Conservation (phyloP, 805 yeast genomes). For the Candida golubevii region DNA sequence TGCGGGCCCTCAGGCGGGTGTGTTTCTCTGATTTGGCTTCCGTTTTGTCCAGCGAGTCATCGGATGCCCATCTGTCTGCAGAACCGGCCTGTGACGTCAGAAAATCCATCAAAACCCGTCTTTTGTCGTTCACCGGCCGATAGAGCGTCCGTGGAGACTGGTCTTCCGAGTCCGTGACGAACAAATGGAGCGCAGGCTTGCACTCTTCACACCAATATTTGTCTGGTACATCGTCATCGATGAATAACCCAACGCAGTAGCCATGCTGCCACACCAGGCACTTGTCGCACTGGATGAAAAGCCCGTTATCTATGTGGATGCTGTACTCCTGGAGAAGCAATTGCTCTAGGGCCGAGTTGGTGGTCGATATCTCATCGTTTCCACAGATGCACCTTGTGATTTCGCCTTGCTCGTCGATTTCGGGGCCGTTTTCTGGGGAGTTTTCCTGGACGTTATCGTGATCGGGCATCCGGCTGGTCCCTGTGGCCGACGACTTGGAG, state of each 20-base stretch:
- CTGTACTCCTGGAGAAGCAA: conserved; percentile 30
- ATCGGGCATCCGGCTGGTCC: conserved; percentile 1
- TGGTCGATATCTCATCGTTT: conserved; percentile 32
- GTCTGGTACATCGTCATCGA: conserved; percentile 78
- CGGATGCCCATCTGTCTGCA: conserved; percentile 4
- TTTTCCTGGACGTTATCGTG: too few species aligned
- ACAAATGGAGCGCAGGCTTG: conserved; percentile 74
- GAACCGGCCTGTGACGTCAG: background rate
- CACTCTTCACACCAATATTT: conserved; percentile 94
- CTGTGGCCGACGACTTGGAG: conserved; percentile 6
- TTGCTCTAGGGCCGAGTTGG: conserved; percentile 23
- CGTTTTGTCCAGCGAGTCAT: conserved; percentile 1
- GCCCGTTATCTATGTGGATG: conserved; percentile 49
- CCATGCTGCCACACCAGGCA: conserved; percentile 99
- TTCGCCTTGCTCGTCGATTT: conserved; percentile 36
- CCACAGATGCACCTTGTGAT: conserved; percentile 42
- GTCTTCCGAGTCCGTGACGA: conserved; percentile 32
- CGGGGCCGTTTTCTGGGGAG: conserved; percentile 12
- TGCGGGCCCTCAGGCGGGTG: conserved; percentile 10
- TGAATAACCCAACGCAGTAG: conserved; percentile 81
- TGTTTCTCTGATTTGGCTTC: conserved; percentile 4
- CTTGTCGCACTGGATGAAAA: conserved; percentile 79
- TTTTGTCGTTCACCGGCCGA: conserved; percentile 37
- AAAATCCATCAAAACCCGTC: conserved; percentile 26
- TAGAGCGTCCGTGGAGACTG: conserved; percentile 30